Evolutionary conservation across 1,284 basidiomycete genomes (phyloP), one percentile per base, ranked within the genome.

Genomic region (Quambalaria eucalypti): DNA sequence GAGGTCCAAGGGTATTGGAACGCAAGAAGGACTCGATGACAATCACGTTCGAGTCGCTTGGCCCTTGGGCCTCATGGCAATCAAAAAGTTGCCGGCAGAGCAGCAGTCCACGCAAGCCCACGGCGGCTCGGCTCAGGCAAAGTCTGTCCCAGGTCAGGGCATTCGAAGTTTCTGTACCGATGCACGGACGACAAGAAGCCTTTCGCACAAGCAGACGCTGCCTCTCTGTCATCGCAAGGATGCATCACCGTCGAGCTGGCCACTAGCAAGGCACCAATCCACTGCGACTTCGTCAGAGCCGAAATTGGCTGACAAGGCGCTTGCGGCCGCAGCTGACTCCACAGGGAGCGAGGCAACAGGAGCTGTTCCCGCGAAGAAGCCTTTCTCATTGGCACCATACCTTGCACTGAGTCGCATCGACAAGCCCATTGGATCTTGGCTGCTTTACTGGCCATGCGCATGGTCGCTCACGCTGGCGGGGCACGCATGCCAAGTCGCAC

Each of bases 351-450:
- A n/a, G n/a, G n/a, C n/a, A n/a, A n/a, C n/a, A n/a, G n/a, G n/a
- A n/a, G n/a, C n/a, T n/a, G n/a, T 39, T 4, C 36, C 36, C 36
- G 3, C 36, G 3, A 39, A 39, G 36, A 39, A 39, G 10, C 36
- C 36, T 4, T 39, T 39, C 21, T n/a, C 16, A 14, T 5, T 39
- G 16, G 21, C 5, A 21, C 42, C 42, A 26, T 98, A 96, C 76
- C 70, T 92, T 6, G 84, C 87, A 68, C 80, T 98, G 25, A 87
- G 86, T 48, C 83, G 93, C 52, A 81, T 93, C 51, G 91, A 97
- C 80, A 97, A 96, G 73, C 93, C 95, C 10, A 96, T 93, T 62
- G 93, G 93, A 21, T 90, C 89, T 0, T 79, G 92, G 57, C 78
- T 98, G 4, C 80, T 98, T 10, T 95, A 86, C 76, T 92, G 90